Conservation (phyloP, 2,329 filamentous ascomycete genomes). For the Fusarium mundagurra region DNA sequence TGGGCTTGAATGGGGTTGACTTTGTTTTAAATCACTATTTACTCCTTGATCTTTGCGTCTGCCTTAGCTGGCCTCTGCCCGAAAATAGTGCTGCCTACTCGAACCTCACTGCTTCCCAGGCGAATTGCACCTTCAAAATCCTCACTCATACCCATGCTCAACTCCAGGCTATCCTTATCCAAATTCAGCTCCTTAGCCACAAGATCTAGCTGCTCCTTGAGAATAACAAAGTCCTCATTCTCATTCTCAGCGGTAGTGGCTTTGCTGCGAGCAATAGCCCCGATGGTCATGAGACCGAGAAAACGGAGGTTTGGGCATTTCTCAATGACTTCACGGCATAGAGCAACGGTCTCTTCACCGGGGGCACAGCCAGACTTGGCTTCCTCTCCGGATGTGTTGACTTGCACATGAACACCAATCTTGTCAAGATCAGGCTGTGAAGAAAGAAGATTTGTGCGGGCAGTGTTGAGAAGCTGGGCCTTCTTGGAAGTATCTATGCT, state of each 20-base stretch:
- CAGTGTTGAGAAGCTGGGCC: conserved; percentile 80
- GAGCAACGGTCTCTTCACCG: conserved; percentile 63
- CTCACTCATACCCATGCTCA: conserved; percentile 99
- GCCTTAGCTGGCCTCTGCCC: conserved; percentile 81
- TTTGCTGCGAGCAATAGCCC: conserved; percentile 86
- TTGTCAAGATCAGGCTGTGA: conserved; percentile 52
- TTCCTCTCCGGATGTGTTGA: conserved; percentile 92
- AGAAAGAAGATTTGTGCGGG: conserved; percentile 69
- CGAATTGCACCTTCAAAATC: conserved; percentile 91
- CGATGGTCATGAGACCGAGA: conserved; percentile 95
- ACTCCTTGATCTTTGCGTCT: conserved; percentile 75
- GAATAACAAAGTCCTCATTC: conserved; percentile 85
- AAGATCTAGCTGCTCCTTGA: conserved; percentile 76
- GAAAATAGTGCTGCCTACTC: conserved; percentile 95
- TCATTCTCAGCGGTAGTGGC: conserved; percentile 78
- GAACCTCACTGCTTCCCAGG: conserved; percentile 87
- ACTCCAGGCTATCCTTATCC: conserved; percentile 70
- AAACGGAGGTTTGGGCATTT: conserved; percentile 79
- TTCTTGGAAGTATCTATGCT: conserved; percentile 92
- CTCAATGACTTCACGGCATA: conserved; percentile 76
- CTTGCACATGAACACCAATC: conserved; percentile 85
- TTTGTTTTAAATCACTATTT: conserved; percentile 12
- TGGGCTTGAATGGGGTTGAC: not conserved
- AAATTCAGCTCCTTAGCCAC: conserved; percentile 64
- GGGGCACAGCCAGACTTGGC: conserved; percentile 86